Base-by-base conservation (phyloP, 768 basidiomycete species). In the Phylloporus sp. region DNA sequence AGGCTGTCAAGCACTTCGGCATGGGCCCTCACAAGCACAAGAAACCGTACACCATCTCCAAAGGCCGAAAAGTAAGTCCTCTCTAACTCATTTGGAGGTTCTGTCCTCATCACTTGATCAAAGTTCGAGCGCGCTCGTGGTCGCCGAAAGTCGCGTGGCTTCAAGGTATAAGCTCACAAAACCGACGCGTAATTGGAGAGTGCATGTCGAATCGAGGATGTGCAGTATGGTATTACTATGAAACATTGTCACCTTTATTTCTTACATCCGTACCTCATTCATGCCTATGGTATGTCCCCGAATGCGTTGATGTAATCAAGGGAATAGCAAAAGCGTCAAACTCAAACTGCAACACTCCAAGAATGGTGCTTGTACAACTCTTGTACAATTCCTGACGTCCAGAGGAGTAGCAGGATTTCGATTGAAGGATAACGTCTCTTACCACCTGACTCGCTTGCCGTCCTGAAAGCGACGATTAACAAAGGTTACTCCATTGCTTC, bases 21-120 rank as follows among this genome's bases (percentile, higher is more conserved):
- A 91, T 91, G 90, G 91, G 86, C 76, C 94, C 94, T 50, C 91
- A 95, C 86, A 92, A 97, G 77, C 79, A 97, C 86, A 97, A 95
- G 82, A 97, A 95, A 78, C 97, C 97, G 43, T 89, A 93, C 78
- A 90, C 94, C 42, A 79, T 77, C 66, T 94, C 92, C 70, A 97
- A 95, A 79, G 95, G 97, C 57, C 90, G 95, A 83, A 97, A 97
- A 76, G 85, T 86, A 63, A 36, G 72, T 66, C 27, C 6, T 12
- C 6, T 9, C 36, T 5, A 9, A 15, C 10, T 9, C 5, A n/a
- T 4, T 8, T 23, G 18, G 32, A 1, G 20, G 20, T 29, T 11
- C 15, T 20, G 23, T 12, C 47, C 44, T 47, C 48, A 49, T 54
- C 24, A 38, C 52, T 28, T n/a, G 16, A 48, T 51, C 38, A 42